Evolutionary conservation across 148 eudicot species (phyloP), one percentile per base, ranked within the genome.

Genomic region (Oxyria digyna): DNA sequence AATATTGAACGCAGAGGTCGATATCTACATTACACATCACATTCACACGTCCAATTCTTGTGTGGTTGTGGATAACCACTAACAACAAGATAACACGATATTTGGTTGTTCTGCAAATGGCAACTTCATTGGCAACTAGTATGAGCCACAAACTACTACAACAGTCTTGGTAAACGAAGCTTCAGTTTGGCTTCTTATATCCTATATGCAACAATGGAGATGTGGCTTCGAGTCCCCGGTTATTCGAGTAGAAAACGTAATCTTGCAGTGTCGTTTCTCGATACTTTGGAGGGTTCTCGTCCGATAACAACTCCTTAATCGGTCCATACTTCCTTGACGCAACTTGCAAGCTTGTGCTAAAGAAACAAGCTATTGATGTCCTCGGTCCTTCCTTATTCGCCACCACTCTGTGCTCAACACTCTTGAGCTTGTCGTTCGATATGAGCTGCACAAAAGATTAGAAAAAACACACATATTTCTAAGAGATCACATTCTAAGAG

Each of bases 301-400:
- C 81, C 0, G 88, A 79, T 21, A 83, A n/a, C 41, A 89, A 71
- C 74, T 86, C 86, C 69, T 83, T 77, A 29, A 89, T 86, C 2
- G 89, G 96, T 55, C 79, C 87, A 67, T 81, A 89, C 0, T 72
- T 32, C 52, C 65, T 81, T 0, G 81, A 6, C 6, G 80, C 55
- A 1, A 26, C 21, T 18, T 37, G 74, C 59, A 26, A 10, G 67
- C 49, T 12, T 13, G 84, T 77, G 37, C 76, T 84, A 57, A 89
- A 82, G 70, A 86, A 86, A 59, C 75, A 68, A 29, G 91, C 96
- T 23, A 86, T 76, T 14, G 89, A 86, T 18, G 83, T 59, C 73
- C 96, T 82, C 11, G 85, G 80, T 4, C 84, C 85, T n/a, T 23
- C 67, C 6, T 24, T 52, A 35, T 79, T 85, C 13, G 86, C 78